These are phyloP conservation scores for Graphilbum sp. DNA, from an alignment of 2,329 filamentous ascomycete genomes.

Conservation along the genomic window DNA sequence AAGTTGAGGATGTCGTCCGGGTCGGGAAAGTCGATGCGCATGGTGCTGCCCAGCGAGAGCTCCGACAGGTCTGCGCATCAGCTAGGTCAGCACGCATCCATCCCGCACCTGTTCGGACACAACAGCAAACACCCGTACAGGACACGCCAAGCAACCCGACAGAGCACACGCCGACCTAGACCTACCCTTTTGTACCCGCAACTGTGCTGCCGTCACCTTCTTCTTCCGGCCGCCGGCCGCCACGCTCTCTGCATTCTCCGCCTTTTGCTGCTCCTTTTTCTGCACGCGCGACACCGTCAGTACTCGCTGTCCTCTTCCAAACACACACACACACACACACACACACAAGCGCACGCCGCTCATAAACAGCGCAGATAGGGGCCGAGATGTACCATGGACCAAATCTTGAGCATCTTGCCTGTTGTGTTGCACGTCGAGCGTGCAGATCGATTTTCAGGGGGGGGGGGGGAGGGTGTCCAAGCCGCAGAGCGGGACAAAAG, in stretches of 20 bases:
- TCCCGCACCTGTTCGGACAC: too few relatives aligned
- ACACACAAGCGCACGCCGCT: too few relatives aligned
- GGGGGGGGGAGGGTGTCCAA: too few relatives aligned
- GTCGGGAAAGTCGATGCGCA: constrained; percentile 68
- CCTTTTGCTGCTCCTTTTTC: constrained; percentile 95
- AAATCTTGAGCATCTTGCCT: constrained; percentile 96
- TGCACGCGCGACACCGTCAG: constrained; percentile 23
- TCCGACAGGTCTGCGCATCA: constrained; percentile 54
- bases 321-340: constrained; percentile 11
- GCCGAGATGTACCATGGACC: constrained; percentile 89
- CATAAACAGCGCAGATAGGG: too few relatives aligned
- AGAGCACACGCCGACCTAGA: too few relatives aligned
- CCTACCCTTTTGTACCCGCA: constrained; percentile 88
- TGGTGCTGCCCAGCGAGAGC: constrained; percentile 60
- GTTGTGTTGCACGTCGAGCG: neutral
- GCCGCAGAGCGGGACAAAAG: too few relatives aligned
- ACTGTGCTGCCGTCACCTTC: constrained; percentile 92
- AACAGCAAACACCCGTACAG: too few relatives aligned
- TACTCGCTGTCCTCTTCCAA: too few relatives aligned
- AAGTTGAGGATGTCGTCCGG: constrained; percentile 80
- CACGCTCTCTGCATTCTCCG: constrained; percentile 61
- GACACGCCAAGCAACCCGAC: too few relatives aligned
- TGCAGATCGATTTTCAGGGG: too few relatives aligned
- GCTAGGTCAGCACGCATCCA: neutral
- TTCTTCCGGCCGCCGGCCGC: constrained; percentile 70